phyloP scores from a whole-genome alignment of 176 grass and related monocot species.

The Ananas comosus region DNA sequence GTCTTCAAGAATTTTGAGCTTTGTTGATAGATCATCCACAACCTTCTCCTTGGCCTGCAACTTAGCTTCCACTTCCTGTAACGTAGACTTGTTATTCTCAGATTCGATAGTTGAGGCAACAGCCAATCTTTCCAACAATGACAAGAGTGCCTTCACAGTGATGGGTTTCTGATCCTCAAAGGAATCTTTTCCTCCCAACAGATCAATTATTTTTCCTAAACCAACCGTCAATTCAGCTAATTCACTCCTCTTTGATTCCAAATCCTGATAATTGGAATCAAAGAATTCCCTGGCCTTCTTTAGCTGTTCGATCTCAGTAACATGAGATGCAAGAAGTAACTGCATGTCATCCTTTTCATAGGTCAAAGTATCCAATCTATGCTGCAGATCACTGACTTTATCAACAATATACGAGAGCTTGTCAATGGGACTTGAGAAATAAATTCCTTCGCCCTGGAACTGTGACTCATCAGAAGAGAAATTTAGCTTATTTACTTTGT shows the following conservation, averaged over 20 bases:
- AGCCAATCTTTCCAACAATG: conserved; percentile 74
- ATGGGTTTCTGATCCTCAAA: conserved; percentile 51
- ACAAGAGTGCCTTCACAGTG: conserved; percentile 45
- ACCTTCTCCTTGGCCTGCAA: conserved; percentile 63
- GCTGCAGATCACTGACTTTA: conserved; percentile 48
- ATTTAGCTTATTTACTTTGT: conserved; percentile 67
- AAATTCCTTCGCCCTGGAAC: conserved; percentile 18
- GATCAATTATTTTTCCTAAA: conserved; percentile 75
- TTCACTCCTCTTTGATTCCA: conserved; percentile 51
- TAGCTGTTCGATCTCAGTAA: conserved; percentile 56
- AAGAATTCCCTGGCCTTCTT: conserved; percentile 46
- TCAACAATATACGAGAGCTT: conserved; percentile 66
- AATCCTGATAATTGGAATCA: conserved; percentile 30
- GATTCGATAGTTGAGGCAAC: conserved; percentile 44
- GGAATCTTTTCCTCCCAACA: conserved; percentile 56
- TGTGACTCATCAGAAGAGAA: conserved; percentile 24
- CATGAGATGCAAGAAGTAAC: conserved; percentile 52
- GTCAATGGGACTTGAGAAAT: conserved; percentile 40
- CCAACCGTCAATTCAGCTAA: conserved; percentile 49
- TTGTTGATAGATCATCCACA: conserved; percentile 54
- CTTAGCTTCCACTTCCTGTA: conserved; percentile 73
- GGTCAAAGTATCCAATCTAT: conserved; percentile 39
- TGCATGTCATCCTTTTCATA: conserved; percentile 81
- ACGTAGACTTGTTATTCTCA: conserved; percentile 63
- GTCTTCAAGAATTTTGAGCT: conserved; percentile 71